Conservation (phyloP, 2,329 filamentous ascomycete species). For the Lanzia echinophila region DNA sequence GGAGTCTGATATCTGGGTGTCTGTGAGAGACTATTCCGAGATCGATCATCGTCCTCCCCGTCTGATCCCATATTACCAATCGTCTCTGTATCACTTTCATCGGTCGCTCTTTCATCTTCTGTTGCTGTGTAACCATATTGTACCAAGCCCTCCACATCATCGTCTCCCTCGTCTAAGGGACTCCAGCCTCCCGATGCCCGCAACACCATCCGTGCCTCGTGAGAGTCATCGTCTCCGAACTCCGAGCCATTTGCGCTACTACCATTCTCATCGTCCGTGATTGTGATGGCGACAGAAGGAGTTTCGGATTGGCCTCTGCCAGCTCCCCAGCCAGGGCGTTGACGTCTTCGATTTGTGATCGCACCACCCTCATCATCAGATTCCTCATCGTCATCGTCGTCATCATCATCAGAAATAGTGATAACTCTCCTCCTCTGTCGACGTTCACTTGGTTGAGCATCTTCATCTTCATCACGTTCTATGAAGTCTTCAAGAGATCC, state of each 20-base stretch:
- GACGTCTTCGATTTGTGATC: conserved; percentile 21
- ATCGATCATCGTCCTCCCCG: conserved; percentile 21
- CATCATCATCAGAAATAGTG: conserved; percentile 22
- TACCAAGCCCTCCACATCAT: conserved; percentile 17
- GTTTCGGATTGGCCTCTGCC: conserved; percentile 8
- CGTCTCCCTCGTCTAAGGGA: conserved; percentile 28
- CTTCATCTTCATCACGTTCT: conserved; percentile 23
- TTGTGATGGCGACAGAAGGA: conserved; percentile 18
- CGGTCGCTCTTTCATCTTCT: conserved; percentile 17
- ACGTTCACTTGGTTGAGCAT: conserved; percentile 3
- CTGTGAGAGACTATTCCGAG: conserved; percentile 18
- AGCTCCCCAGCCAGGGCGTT: conserved; percentile 9
- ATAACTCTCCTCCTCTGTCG: conserved; percentile 7
- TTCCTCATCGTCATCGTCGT: conserved; percentile 21
- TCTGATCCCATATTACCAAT: conserved; percentile 22
- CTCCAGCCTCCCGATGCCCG: conserved; percentile 27
- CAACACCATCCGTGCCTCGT: conserved; percentile 15
- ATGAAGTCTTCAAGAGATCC: conserved; percentile 27
- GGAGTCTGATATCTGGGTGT: conserved; percentile 15
- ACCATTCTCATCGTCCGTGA: conserved; percentile 15
- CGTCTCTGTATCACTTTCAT: conserved; percentile 26
- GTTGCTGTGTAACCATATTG: conserved; percentile 14
- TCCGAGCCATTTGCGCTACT: conserved; percentile 23
- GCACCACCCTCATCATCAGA: conserved; percentile 28
- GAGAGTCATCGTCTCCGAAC: conserved; percentile 20